Base-by-base conservation (phyloP, 208 protist genomes). In the Leptomonas seymouri region DNA sequence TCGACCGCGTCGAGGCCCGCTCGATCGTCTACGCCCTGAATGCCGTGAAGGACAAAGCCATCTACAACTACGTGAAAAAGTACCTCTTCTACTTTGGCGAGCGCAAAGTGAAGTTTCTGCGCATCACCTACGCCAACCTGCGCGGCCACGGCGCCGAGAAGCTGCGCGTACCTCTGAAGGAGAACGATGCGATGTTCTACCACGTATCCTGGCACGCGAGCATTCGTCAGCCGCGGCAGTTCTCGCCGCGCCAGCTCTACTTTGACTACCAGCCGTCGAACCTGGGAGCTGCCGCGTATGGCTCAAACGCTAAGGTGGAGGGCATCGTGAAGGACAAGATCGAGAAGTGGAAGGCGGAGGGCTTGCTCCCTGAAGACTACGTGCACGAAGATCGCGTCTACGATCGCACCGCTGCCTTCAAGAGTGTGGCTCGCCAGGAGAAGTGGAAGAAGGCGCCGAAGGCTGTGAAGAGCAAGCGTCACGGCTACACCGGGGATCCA, bases 311-410 rank as follows among this genome's bases (percentile, higher is more conserved):
- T 7, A 94, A 94, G 80, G 88, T 97, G 66, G 89, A 97, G 16
- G 90, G 93, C 53, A 94, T 97, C 67, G 86, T 97, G 20, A 93
- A 97, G 83, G 87, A 97, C 25, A 94, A 95, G 74, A 94, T 97
- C 68, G 86, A 95, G 31, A 90, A 93, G 71, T 97, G 92, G 92
- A 97, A 97, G 78, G 59, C 81, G 30, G 92, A 97, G 66, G 92
- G 92, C 16, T 65, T 95, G 57, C 69, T 97, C 41, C 92, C 92
- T 0, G 84, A 92, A 53, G 92, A 97, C 64, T 97, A 97, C 72
- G 86, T 91, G 18, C 84, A 96, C 71, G 87, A 93, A 57, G 91
- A 93, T 42, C 80, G 80, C 45, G 85, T 96, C 8, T 94, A 93
- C 76, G 89, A 96, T 80, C 81, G 78, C 25, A 78, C 81, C 23